Percentiles rank a stretch among this genome's conserved stretches.
Conservation (phyloP, 2,329 filamentous ascomycete genomes). For the Aspergillus transmontanensis region DNA sequence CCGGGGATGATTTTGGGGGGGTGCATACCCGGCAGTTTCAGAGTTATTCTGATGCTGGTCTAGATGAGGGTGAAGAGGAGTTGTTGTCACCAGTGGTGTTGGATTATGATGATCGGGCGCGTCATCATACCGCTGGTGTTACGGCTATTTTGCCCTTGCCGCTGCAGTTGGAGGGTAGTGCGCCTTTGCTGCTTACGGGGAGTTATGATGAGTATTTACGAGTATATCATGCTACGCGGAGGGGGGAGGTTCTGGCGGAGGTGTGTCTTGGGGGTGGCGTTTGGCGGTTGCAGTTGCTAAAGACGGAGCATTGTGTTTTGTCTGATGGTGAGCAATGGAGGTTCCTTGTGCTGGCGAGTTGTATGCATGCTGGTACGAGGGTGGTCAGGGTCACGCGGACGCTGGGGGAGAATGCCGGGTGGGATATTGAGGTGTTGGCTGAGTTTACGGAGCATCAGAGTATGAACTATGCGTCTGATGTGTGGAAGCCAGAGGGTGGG, state of each 20-base stretch:
- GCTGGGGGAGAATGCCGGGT: conserved; percentile 49
- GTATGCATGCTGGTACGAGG: conserved; percentile 86
- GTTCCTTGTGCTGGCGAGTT: conserved; percentile 73
- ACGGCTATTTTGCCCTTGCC: conserved; percentile 79
- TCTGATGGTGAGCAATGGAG: conserved; percentile 17
- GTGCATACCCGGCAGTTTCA: conserved; percentile 33
- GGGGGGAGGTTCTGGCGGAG: conserved; percentile 62
- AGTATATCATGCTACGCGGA: conserved; percentile 50
- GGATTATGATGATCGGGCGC: conserved; percentile 50
- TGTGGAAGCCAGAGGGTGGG: conserved; percentile 30
- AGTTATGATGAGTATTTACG: conserved; percentile 88
- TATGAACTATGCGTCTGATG: conserved; percentile 91
- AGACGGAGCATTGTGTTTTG: conserved; percentile 5
- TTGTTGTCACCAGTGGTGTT: conserved; percentile 20
- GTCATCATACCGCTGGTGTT: conserved; percentile 77
- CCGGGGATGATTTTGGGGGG: conserved; percentile 43
- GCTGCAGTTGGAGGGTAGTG: conserved; percentile 42
- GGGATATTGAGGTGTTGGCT: conserved; percentile 66
- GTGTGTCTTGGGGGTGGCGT: conserved; percentile 75
- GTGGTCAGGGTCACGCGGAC: conserved; percentile 54
- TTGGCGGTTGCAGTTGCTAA: conserved; percentile 73
- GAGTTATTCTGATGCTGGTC: no score
- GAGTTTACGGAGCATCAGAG: conserved; percentile 84
- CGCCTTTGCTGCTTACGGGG: conserved; percentile 73
- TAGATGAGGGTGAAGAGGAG: conserved; percentile 3